Evolutionary conservation across 2,329 filamentous ascomycete species (phyloP).

Genomic region (Zarea fungicola): DNA sequence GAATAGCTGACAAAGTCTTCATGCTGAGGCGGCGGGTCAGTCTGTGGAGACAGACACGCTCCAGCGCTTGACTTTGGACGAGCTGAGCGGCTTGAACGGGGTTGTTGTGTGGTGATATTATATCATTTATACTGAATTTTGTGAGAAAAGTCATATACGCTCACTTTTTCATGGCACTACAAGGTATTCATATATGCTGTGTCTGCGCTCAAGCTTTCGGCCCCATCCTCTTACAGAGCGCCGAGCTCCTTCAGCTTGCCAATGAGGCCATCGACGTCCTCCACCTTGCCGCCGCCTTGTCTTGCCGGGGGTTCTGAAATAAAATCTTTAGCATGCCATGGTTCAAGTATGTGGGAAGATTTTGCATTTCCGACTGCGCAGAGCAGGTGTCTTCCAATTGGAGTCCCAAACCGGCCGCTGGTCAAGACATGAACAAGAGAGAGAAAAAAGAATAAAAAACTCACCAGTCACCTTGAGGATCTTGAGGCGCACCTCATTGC

Average conservation of each 20-base stretch:
- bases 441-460: conserved; percentile 26
- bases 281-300: conserved; percentile 93
- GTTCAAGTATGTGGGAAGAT: too few relatives aligned
- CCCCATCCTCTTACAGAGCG: conserved; percentile 57
- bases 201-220: background rate
- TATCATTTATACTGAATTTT: background rate
- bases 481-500: conserved; percentile 73
- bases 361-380: too few relatives aligned
- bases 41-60: background rate
- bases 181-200: background rate
- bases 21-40: background rate
- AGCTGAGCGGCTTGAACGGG: background rate
- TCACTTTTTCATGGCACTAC: conserved; percentile 1
- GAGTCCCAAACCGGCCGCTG: background rate
- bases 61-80: background rate
- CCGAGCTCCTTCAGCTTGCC: conserved; percentile 93
- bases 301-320: conserved; percentile 68
- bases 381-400: background rate
- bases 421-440: background rate
- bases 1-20: too few relatives aligned
- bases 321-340: too few relatives aligned
- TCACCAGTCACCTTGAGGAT: conserved; percentile 80
- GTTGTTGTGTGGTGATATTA: background rate
- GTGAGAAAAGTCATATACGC: background rate
- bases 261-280: conserved; percentile 93